Conservation (phyloP, 1,284 basidiomycete species). For the Ganoderma lingzhi region DNA sequence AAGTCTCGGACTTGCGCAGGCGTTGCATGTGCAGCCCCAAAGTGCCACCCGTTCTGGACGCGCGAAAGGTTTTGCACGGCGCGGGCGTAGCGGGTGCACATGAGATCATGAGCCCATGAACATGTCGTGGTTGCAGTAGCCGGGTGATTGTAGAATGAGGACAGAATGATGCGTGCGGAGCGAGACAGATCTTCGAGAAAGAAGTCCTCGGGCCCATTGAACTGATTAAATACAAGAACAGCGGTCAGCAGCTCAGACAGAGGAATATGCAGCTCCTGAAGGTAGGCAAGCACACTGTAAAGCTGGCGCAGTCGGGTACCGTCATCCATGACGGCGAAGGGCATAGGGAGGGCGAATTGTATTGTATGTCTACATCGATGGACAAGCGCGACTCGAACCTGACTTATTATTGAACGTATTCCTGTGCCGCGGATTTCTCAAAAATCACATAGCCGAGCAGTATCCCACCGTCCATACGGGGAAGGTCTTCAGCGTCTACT, state of each 20-base stretch:
- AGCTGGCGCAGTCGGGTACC: too few relatives aligned
- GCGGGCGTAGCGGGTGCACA: neutral
- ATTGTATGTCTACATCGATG: too few relatives aligned
- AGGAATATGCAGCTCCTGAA: too few relatives aligned
- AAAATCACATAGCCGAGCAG: too few relatives aligned
- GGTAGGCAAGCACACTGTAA: too few relatives aligned
- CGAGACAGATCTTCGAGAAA: neutral
- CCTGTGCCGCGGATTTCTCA: too few relatives aligned
- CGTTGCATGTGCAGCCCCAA: neutral
- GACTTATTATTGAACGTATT: too few relatives aligned
- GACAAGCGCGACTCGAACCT: too few relatives aligned
- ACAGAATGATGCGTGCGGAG: neutral
- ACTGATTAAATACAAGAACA: neutral
- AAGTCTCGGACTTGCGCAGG: slow-evolving; percentile 2
- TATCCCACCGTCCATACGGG: too few relatives aligned
- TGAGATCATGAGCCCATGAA: neutral
- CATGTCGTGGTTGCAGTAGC: neutral
- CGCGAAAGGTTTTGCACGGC: neutral
- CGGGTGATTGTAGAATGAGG: neutral
- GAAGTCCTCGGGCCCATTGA: neutral
- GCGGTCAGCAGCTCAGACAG: neutral
- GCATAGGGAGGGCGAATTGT: too few relatives aligned
- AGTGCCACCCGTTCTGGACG: neutral
- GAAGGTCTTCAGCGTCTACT: too few relatives aligned
- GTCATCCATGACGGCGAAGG: too few relatives aligned